These are phyloP conservation scores for Pezicula radicicola DNA, from an alignment of 2,329 filamentous ascomycete species.

Conservation along the genomic window DNA sequence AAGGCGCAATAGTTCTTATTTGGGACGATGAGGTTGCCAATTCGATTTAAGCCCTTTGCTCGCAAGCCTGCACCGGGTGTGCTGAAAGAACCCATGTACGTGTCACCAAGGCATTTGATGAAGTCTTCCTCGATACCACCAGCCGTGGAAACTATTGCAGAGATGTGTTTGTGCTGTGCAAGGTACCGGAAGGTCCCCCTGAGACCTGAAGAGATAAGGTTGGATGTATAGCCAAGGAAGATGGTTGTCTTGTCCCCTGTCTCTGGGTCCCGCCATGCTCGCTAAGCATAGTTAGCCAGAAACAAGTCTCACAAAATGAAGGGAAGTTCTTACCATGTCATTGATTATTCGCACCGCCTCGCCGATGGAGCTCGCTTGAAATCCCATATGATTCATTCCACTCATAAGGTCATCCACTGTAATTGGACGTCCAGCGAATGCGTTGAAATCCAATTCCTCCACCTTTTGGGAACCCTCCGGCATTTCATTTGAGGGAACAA, in stretches of 20 bases:
- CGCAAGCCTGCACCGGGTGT: conserved; percentile 75
- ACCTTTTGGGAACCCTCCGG: conserved; percentile 78
- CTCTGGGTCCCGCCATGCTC: conserved; percentile 77
- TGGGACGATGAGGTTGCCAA: conserved; percentile 92
- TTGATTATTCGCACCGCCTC: conserved; percentile 92
- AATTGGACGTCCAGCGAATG: conserved; percentile 69
- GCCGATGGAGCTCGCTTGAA: conserved; percentile 76
- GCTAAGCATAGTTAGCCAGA: conserved; percentile 40
- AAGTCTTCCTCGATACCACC: conserved; percentile 96
- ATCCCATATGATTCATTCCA: conserved; percentile 83
- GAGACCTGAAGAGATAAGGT: conserved; percentile 93
- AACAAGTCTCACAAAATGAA: background rate
- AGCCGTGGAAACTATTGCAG: conserved; percentile 90
- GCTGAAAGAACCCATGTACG: conserved; percentile 86
- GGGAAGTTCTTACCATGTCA: conserved; percentile 67
- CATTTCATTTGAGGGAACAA: conserved; percentile 80
- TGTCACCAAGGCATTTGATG: conserved; percentile 95
- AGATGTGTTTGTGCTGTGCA: conserved; percentile 88
- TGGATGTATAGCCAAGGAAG: conserved; percentile 96
- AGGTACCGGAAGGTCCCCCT: conserved; percentile 90
- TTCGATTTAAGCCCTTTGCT: conserved; percentile 85
- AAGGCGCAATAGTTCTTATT: conserved; percentile 98
- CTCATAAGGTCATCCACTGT: conserved; percentile 82
- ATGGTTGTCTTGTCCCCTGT: conserved; percentile 82
- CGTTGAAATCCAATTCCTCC: conserved; percentile 88